phyloP scores from a whole-genome alignment of 2,329 filamentous ascomycete species.

The Orbilia oligospora region DNA sequence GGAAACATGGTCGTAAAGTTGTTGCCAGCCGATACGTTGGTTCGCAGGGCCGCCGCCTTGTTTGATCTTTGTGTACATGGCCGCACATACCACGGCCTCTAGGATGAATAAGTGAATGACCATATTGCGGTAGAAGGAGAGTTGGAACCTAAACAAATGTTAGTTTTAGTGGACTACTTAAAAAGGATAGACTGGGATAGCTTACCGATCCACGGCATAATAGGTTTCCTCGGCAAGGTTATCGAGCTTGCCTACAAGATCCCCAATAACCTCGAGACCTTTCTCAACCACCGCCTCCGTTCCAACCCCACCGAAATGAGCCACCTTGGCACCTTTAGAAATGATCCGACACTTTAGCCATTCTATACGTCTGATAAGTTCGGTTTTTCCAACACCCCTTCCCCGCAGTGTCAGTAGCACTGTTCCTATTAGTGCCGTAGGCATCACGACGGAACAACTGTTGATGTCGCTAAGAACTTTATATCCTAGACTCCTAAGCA shows the following conservation, averaged over 20 bases:
- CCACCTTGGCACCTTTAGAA: slow-evolving; percentile 84
- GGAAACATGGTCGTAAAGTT: slow-evolving; percentile 82
- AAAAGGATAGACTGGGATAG: slow-evolving; percentile 59
- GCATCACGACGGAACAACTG: slow-evolving; percentile 96
- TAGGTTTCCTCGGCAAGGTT: slow-evolving; percentile 91
- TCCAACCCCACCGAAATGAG: slow-evolving; percentile 87
- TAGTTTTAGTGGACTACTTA: slow-evolving; percentile 62
- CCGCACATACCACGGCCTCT: slow-evolving; percentile 88
- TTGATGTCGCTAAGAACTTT: slow-evolving; percentile 95
- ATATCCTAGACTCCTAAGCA: slow-evolving; percentile 90
- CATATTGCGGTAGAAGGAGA: slow-evolving; percentile 99
- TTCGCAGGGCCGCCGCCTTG: slow-evolving; percentile 85
- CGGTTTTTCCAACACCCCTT: slow-evolving; percentile 87
- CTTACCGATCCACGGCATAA: slow-evolving; percentile 84
- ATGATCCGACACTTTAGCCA: slow-evolving; percentile 88
- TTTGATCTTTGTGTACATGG: slow-evolving; percentile 92
- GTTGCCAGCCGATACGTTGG: slow-evolving; percentile 82
- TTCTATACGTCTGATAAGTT: slow-evolving; percentile 86
- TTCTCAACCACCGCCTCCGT: slow-evolving; percentile 87
- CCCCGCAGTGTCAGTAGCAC: slow-evolving; percentile 91
- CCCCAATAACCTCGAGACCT: slow-evolving; percentile 90
- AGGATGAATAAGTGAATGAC: slow-evolving; percentile 98
- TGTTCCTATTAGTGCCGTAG: slow-evolving; percentile 93
- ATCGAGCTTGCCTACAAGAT: slow-evolving; percentile 84
- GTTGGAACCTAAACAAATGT: slow-evolving; percentile 77